These are phyloP conservation scores for Nepenthes alata DNA, from an alignment of 179 eudicot genomes.

Conservation along the genomic window DNA sequence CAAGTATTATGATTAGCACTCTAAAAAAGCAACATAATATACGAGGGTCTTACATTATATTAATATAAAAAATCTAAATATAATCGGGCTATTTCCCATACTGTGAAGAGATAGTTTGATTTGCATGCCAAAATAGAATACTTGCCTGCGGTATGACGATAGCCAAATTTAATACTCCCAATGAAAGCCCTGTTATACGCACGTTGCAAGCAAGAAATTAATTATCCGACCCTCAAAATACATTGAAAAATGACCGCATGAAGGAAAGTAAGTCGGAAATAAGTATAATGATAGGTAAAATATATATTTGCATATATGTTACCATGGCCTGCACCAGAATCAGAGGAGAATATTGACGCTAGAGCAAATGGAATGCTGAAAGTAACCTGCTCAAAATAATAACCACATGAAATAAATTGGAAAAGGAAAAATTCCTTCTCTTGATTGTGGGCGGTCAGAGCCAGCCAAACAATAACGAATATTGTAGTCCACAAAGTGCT, in stretches of 20 bases:
- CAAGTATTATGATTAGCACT: no score
- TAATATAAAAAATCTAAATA: no score
- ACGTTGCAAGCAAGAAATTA: background rate
- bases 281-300: background rate
- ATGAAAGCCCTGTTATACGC: slow-evolving; percentile 9
- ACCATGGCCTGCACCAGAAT: slow-evolving; percentile 56
- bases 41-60: no score
- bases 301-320: background rate
- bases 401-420: background rate
- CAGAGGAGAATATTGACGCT: slow-evolving; percentile 34
- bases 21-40: no score
- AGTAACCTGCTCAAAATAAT: slow-evolving; percentile 24
- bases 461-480: background rate
- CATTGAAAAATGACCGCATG: background rate
- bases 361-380: slow-evolving; percentile 56
- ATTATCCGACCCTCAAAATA: background rate
- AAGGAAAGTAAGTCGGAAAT: background rate
- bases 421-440: background rate
- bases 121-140: no score
- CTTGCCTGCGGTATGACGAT: slow-evolving; percentile 18
- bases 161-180: slow-evolving; percentile 17
- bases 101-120: no score
- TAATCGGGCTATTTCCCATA: no score
- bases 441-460: background rate
- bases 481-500: background rate